Base-by-base conservation (phyloP, 805 yeast species). In the Starmerella vitae region DNA sequence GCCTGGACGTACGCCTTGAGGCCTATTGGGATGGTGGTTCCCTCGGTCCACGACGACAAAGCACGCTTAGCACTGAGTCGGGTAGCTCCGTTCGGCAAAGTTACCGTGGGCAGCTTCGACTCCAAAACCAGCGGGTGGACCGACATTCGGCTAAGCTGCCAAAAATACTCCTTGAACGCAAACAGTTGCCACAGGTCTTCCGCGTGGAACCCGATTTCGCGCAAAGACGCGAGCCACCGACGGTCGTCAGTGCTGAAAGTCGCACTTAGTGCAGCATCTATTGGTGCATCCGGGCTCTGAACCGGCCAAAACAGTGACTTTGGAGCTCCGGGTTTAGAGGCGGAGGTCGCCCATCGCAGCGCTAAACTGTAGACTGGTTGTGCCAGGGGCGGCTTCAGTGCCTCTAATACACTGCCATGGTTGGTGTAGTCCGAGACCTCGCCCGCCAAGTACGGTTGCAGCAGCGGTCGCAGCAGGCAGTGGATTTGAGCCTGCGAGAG, bases 231-330 rank as follows among this genome's bases (percentile, higher is more conserved):
- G n/a, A 84, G 62, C 85, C 94, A 60, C 17, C 51, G 53, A 30
- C 52, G 52, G 33, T 60, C 64, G 26, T 60, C 63, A 9, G 49
- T 36, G 1, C 58, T 50, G 29, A 45, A 45, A 2, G 48, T 32
- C 10, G 39, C 41, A 3, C 47, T 34, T 15, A 27, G 24, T 13
- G 39, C n/a, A 3, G 24, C 30, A 27, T 27, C 30, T 6, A 6
- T 8, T 5, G 18, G 26, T 5, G 33, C 20, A 3, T 31, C 25
- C 20, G 44, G 45, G n/a, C n/a, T n/a, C n/a, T n/a, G n/a, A n/a
- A n/a, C n/a, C n/a, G n/a, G n/a, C 96, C 96, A 86, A 52, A 88
- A 86, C n/a, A 77, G 58, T 0, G 93, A 72, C 20, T 33, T 43
- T n/a, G n/a, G n/a, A n/a, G n/a, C n/a, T n/a, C n/a, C n/a, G n/a